Evolutionary conservation across 1,139 yeast species (phyloP), one percentile per base, ranked within the genome.

Genomic region (Taphrina flavorubra): DNA sequence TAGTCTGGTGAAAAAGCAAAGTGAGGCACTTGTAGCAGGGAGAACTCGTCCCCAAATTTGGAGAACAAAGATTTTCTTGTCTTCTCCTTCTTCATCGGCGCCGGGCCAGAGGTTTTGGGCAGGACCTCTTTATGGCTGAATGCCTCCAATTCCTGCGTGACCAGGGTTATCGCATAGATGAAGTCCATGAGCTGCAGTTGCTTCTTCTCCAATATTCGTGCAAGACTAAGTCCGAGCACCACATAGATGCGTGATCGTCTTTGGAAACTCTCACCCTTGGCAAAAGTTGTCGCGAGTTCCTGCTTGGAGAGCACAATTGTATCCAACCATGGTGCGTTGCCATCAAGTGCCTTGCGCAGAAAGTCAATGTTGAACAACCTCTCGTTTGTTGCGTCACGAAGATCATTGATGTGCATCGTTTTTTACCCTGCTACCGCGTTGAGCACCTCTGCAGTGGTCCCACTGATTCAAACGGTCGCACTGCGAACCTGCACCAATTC

Each of bases 121-220:
- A 58, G 39, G 20, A 44, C 34, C 18, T 58, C 62, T 42, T 36
- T 58, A 13, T 14, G 13, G 20, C 47, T 42, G 25, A 44, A 46
- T 11, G 40, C 16, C 31, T 58, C 62, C 14, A 58, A 14, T 58
- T 58, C 62, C 25, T 58, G 62, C 18, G 53, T 58, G 53, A 58
- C 42, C 20, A 58, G 14, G 7, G 62, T 39, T 20, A 44, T 44
- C 13, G 62, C 62, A 16, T 39, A 31, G 20, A 58, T 40, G 16
- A 58, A 58, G 34, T 58, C 62, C 47, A 58, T 58, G 53, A 58
- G 42, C 18, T 58, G 62, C 14, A 58, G 5, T 10, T 31, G 39
- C 42, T 16, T 42, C 51, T 58, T 58, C 20, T 58, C 62, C 18
- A 58, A 20, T 25, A 58, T 46, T 13, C 44, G 20, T 10, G 51